A percentile compares a stretch with the other conserved stretches of the same genome.
phyloP scores from a whole-genome alignment of 2,329 filamentous ascomycete genomes.

The Stagonosporopsis rhizophila region DNA sequence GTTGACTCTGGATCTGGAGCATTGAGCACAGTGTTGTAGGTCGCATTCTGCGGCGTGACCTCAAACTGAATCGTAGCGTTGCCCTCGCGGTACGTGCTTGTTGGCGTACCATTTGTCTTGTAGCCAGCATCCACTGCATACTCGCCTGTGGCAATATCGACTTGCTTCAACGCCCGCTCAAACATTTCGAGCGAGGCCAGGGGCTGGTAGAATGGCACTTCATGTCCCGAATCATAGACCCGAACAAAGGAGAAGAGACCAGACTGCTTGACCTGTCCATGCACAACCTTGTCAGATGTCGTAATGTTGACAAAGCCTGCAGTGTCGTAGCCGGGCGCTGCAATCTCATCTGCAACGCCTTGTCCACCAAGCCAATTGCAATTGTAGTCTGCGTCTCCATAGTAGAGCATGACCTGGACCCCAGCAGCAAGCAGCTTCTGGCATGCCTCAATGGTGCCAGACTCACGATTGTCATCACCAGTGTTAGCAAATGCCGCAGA shows the following conservation, averaged over 20 bases:
- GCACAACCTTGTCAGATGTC: conserved; percentile 55
- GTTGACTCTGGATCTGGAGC: conserved; percentile 50
- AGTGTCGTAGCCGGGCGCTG: conserved; percentile 49
- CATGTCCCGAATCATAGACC: conserved; percentile 59
- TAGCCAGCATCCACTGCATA: conserved; percentile 35
- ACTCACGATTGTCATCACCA: conserved; percentile 59
- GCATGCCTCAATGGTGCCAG: conserved; percentile 53
- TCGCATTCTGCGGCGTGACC: conserved; percentile 53
- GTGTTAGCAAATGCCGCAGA: conserved; percentile 55
- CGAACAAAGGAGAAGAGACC: conserved; percentile 60
- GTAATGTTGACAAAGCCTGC: conserved; percentile 59
- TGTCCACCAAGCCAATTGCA: conserved; percentile 58
- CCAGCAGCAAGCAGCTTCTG: conserved; percentile 49
- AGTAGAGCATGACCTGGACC: conserved; percentile 53
- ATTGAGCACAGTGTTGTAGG: conserved; percentile 57
- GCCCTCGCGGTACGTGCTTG: conserved; percentile 52
- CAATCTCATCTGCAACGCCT: conserved; percentile 51
- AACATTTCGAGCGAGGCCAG: conserved; percentile 59
- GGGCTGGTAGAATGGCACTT: conserved; percentile 64
- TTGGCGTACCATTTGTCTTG: conserved; percentile 44
- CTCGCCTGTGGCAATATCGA: conserved; percentile 60
- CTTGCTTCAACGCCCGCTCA: conserved; percentile 56
- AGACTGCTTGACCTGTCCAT: conserved; percentile 62
- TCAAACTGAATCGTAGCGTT: conserved; percentile 56
- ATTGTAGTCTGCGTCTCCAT: conserved; percentile 59